phyloP scores from a whole-genome alignment of 495 filamentous ascomycete genomes.

The Terfezia boudieri region DNA sequence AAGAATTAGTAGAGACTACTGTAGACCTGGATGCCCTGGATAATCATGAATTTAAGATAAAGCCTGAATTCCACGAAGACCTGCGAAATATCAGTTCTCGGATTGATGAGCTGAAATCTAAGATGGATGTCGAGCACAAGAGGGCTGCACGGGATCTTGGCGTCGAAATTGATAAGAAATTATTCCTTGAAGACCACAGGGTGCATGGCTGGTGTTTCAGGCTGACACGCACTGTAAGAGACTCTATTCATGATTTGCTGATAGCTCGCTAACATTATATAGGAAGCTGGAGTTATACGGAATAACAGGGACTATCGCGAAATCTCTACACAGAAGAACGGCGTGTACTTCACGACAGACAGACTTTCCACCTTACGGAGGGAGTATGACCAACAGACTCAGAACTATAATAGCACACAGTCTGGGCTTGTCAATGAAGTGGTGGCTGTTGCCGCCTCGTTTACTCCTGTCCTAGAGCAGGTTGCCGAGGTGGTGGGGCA shows the following conservation, averaged over 20 bases:
- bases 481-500: slow-evolving; percentile 78
- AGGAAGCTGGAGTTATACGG: slow-evolving; percentile 74
- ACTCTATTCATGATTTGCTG: too few relatives aligned
- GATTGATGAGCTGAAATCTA: slow-evolving; percentile 59
- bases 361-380: slow-evolving; percentile 61
- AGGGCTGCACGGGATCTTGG: slow-evolving; percentile 59
- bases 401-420: slow-evolving; percentile 92
- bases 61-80: slow-evolving; percentile 88
- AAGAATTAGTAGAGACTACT: slow-evolving; percentile 97
- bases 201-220: slow-evolving; percentile 95
- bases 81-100: slow-evolving; percentile 72
- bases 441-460: slow-evolving; percentile 78
- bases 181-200: slow-evolving; percentile 91
- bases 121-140: slow-evolving; percentile 68
- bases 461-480: slow-evolving; percentile 78
- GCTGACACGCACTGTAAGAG: slow-evolving; percentile 42
- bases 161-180: slow-evolving; percentile 91
- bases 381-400: slow-evolving; percentile 82
- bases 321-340: slow-evolving; percentile 96
- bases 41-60: slow-evolving; percentile 96
- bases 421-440: slow-evolving; percentile 80
- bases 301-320: slow-evolving; percentile 80
- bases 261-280: too few relatives aligned
- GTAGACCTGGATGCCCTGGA: slow-evolving; percentile 91
- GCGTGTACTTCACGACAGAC: slow-evolving; percentile 89